Conservation (phyloP, 1,139 yeast genomes). For the Hyphopichia buzzinii region DNA sequence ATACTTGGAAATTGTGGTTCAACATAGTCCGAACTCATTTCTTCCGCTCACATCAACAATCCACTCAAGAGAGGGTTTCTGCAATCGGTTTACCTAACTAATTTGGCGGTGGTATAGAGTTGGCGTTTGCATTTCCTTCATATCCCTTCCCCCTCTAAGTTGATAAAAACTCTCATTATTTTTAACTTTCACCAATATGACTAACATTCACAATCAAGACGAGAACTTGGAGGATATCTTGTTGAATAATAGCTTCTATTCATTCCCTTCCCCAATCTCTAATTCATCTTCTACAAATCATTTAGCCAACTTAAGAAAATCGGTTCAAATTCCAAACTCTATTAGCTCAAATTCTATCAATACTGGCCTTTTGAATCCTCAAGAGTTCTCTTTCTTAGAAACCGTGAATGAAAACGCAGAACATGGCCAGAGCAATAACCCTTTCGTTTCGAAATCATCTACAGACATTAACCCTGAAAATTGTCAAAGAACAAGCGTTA, state of each 20-base stretch:
- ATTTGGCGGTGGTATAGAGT: no score
- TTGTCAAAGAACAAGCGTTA: conserved; percentile 38
- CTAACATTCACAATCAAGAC: conserved; percentile 2
- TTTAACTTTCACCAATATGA: no score
- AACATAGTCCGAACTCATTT: no score
- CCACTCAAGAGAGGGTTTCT: no score
- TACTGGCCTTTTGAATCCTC: conserved; percentile 11
- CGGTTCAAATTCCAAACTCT: conserved; percentile 49
- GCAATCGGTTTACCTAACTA: no score
- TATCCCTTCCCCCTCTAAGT: no score
- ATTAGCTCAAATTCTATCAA: conserved; percentile 28
- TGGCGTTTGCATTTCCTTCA: no score
- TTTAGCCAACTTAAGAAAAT: conserved; percentile 45
- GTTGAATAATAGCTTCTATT: conserved; percentile 17
- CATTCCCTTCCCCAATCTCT: conserved; percentile 12
- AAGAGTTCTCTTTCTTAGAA: conserved; percentile 3
- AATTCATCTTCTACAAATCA: conserved; percentile 31
- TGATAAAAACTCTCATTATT: no score
- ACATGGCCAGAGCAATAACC: background rate
- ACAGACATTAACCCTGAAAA: conserved; percentile 1
- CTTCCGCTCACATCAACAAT: no score
- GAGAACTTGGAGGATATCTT: conserved; percentile 14
- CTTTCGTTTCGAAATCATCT: background rate
- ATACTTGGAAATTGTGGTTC: no score
- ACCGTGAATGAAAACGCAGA: background rate